Conservation (phyloP, 768 basidiomycete genomes). For the Tylopilus balloui region DNA sequence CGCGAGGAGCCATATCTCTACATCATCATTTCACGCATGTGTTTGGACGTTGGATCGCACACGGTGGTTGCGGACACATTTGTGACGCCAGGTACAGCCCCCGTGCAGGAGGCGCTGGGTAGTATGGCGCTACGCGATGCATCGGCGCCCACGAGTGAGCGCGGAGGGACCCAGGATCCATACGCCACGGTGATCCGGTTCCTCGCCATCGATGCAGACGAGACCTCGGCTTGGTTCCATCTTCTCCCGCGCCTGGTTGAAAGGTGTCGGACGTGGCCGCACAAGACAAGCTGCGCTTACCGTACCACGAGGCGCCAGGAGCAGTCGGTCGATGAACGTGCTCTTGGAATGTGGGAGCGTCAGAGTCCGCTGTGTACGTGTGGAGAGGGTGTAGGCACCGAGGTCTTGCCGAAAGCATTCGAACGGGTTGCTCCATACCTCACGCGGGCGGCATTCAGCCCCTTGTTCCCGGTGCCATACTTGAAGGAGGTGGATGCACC, state of each 20-base stretch:
- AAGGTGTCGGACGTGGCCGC: constrained; percentile 53
- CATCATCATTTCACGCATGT: constrained; percentile 42
- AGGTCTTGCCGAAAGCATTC: constrained; percentile 31
- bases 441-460: constrained; percentile 49
- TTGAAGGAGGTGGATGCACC: constrained; percentile 30
- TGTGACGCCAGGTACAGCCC: constrained; percentile 34
- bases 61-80: constrained; percentile 49
- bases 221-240: constrained; percentile 41
- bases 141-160: background rate
- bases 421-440: constrained; percentile 37
- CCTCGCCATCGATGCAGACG: constrained; percentile 12
- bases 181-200: constrained; percentile 5
- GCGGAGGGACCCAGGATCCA: background rate
- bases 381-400: constrained; percentile 13
- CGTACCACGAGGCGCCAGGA: constrained; percentile 19
- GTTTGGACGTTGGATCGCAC: constrained; percentile 39
- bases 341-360: constrained; percentile 32
- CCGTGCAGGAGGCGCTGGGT: background rate
- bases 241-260: constrained; percentile 50
- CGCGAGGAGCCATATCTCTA: constrained; percentile 30
- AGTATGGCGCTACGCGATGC: background rate
- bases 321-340: background rate
- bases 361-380: constrained; percentile 12
- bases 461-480: constrained; percentile 49
- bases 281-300: constrained; percentile 36